A percentile compares a stretch with the other conserved stretches of the same genome.
Evolutionary conservation across 352 stramenopile species (phyloP).

Genomic region (Pythium dissimile): DNA sequence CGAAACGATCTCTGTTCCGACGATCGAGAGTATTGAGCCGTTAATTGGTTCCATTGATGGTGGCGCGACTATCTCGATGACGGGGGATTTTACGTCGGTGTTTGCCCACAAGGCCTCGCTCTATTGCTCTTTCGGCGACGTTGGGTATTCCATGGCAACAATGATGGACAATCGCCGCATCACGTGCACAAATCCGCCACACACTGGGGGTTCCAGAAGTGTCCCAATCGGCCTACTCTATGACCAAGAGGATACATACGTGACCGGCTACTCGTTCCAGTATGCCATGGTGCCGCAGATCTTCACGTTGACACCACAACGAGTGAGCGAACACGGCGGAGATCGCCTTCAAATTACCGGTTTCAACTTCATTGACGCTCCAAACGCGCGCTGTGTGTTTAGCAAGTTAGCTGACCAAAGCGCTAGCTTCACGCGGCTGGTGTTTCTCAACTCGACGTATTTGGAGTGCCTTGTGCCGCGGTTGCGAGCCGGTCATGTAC

Average conservation of each 20-base stretch:
- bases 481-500: slow-evolving; percentile 5
- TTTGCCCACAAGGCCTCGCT: neutral
- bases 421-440: neutral
- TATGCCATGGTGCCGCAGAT: slow-evolving; percentile 9
- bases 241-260: slow-evolving; percentile 8
- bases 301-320: slow-evolving; percentile 4
- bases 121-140: slow-evolving; percentile 20
- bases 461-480: slow-evolving; percentile 9
- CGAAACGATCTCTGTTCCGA: slow-evolving; percentile 4
- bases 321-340: slow-evolving; percentile 10
- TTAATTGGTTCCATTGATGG: slow-evolving; percentile 15
- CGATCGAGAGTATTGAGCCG: slow-evolving; percentile 9
- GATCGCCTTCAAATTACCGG: slow-evolving; percentile 1
- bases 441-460: slow-evolving; percentile 2
- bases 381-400: slow-evolving; percentile 12
- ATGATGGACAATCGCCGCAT: neutral
- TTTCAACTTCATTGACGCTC: slow-evolving; percentile 13
- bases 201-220: neutral
- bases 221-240: slow-evolving; percentile 10
- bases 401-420: neutral
- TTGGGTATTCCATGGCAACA: slow-evolving; percentile 6
- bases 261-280: slow-evolving; percentile 6
- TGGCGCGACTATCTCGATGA: slow-evolving; percentile 17
- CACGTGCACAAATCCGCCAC: slow-evolving; percentile 6
- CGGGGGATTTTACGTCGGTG: slow-evolving; percentile 4